A percentile compares a stretch with the other conserved stretches of the same genome.
Conservation (phyloP, 306 rosid genomes). For the Castanospermum australe region DNA sequence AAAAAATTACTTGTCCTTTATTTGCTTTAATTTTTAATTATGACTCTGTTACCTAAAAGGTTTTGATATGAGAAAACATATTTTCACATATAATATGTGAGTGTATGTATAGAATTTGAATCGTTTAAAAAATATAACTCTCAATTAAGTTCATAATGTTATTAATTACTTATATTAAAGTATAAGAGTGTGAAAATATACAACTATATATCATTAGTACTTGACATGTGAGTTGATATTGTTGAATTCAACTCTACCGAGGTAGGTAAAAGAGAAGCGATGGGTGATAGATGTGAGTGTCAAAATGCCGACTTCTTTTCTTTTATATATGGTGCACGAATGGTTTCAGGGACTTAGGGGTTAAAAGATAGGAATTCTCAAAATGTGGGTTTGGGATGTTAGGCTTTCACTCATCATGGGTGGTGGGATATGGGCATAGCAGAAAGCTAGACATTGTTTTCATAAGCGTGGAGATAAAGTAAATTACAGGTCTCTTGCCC, state of each 20-base stretch:
- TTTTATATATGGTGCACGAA: not conserved
- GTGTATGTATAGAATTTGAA: no score
- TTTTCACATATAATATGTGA: no score
- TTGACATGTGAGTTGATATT: not conserved
- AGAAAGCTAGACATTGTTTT: not conserved
- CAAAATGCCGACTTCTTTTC: not conserved
- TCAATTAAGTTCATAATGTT: no score
- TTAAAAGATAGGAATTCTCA: not conserved
- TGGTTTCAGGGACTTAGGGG: not conserved
- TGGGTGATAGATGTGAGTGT: not conserved
- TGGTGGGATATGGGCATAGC: not conserved
- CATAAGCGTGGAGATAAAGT: not conserved
- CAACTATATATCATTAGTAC: no score
- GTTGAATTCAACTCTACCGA: not conserved
- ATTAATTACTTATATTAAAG: no score
- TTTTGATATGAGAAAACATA: no score
- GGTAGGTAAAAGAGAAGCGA: not conserved
- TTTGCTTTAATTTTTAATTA: no score
- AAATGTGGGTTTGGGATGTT: not conserved
- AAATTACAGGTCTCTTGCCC: not conserved
- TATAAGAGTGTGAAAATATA: no score
- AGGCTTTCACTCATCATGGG: not conserved
- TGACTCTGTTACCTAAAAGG: no score
- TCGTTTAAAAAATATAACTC: no score
- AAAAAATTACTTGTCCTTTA: no score